Evolutionary conservation across 2,329 filamentous ascomycete species (phyloP), one percentile per base, ranked within the genome.

Genomic region (Cordyceps cicadae): DNA sequence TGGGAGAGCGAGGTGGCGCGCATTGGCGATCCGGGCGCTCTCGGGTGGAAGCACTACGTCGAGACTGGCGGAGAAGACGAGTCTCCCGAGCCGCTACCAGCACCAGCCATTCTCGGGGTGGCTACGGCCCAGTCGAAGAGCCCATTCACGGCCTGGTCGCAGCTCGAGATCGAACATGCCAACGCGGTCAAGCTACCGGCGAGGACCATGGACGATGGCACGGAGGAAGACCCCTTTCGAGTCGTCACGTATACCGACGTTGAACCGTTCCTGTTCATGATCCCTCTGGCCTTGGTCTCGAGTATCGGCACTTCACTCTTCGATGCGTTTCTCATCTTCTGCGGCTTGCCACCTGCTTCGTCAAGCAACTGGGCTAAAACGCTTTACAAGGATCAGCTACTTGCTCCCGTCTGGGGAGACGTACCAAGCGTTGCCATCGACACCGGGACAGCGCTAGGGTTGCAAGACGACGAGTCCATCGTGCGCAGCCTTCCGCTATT

Each of bases 1-100:
- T 97, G 94, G 94, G 91, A 96, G 62, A 89, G 86, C 61, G 93
- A 97, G 69, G 80, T 85, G 0, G 78, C 88, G 0, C 83, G 93
- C 6, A 81, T 96, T 59, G 93, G 93, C 11, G 93, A 97, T 66
- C 68, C 74, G 0, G 79, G 77, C 2, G 87, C 90, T 3, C 77
- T 79, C 63, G 91, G 92, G 0, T 97, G 92, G 92, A 70, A 68
- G 2, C 68, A 75, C n/a, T 86, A 79, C 65, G 72, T 76, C 15
- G 67, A 71, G n/a, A 68, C 66, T 17, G 69, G 62, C 1, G 73
- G 68, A 15, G 62, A 70, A 61, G 70, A 69, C 17, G 77, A 81
- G 37, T 68, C 75, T 2, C 77, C 79, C 1, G 76, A 80, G 46
- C 68, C 70, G 6, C 55, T 49, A 11, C 63, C 9, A 65, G 70